Conservation (phyloP, 768 basidiomycete genomes). For the Antrodiella citrinella region DNA sequence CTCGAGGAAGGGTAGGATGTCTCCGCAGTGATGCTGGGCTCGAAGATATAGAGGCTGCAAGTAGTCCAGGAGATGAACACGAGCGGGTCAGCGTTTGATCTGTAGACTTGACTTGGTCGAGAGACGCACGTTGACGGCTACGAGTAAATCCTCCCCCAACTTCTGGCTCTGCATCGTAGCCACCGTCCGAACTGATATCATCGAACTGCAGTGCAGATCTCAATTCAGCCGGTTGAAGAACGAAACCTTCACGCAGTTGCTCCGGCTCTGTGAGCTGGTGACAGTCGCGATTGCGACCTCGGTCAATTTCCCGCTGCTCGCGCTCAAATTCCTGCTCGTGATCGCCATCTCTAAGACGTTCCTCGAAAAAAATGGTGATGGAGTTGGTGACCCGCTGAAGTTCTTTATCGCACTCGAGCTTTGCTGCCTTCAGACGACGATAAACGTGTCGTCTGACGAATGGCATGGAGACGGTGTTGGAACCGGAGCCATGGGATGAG, state of each 20-base stretch:
- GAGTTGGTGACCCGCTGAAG: slow-evolving; percentile 88
- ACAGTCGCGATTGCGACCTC: slow-evolving; percentile 45
- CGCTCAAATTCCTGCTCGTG: slow-evolving; percentile 55
- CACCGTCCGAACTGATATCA: slow-evolving; percentile 73
- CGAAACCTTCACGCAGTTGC: slow-evolving; percentile 50
- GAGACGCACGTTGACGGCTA: slow-evolving; percentile 71
- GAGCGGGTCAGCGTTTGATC: slow-evolving; percentile 43
- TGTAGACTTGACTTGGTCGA: slow-evolving; percentile 27
- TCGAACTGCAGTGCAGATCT: slow-evolving; percentile 52
- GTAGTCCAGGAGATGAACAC: slow-evolving; percentile 45
- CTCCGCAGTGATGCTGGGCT: slow-evolving; percentile 65
- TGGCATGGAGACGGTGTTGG: slow-evolving; percentile 84
- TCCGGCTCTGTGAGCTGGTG: slow-evolving; percentile 27
- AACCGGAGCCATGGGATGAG: slow-evolving; percentile 36
- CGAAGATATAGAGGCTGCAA: slow-evolving; percentile 60
- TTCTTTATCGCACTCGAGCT: slow-evolving; percentile 95
- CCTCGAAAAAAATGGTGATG: slow-evolving; percentile 93
- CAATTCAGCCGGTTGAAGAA: slow-evolving; percentile 49
- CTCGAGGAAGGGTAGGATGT: slow-evolving; percentile 60
- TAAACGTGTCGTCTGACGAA: slow-evolving; percentile 91
- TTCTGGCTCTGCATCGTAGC: slow-evolving; percentile 74
- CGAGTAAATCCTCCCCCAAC: slow-evolving; percentile 39
- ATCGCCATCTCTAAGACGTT: slow-evolving; percentile 73
- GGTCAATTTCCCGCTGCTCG: slow-evolving; percentile 39
- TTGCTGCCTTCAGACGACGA: slow-evolving; percentile 86